Percentiles rank a stretch among this genome's conserved stretches.
These are phyloP conservation scores for Plasmodium knowlesi DNA, from an alignment of 169 alveolate genomes.

Conservation along the genomic window DNA sequence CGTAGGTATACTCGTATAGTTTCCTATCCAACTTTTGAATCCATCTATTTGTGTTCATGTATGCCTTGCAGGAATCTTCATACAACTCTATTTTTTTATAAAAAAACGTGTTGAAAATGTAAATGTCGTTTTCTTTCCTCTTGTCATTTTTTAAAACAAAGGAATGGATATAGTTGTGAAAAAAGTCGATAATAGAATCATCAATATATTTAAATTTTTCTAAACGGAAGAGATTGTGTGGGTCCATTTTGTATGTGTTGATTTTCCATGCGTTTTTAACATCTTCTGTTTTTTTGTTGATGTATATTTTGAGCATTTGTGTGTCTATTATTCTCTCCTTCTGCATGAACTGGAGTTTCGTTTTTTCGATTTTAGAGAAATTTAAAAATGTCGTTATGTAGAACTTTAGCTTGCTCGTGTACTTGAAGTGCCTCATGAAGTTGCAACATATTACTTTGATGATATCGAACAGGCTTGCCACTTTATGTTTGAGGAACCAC, in stretches of 20 bases:
- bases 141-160: constrained; percentile 33
- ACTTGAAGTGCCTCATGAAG: neutral
- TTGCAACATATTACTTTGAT: constrained; percentile 34
- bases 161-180: constrained; percentile 74
- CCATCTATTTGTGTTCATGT: constrained; percentile 78
- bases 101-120: constrained; percentile 77
- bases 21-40: constrained; percentile 76
- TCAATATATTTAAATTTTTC: constrained; percentile 74
- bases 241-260: constrained; percentile 75
- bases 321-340: constrained; percentile 36
- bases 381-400: constrained; percentile 32
- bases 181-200: constrained; percentile 78
- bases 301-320: constrained; percentile 24
- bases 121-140: constrained; percentile 51
- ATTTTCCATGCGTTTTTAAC: constrained; percentile 72
- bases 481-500: constrained; percentile 24
- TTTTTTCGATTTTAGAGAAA: constrained; percentile 47
- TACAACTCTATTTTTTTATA: constrained; percentile 76
- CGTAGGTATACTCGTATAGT: constrained; percentile 69
- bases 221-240: constrained; percentile 41
- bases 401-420: constrained; percentile 23
- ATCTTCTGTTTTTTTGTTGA: constrained; percentile 34
- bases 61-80: constrained; percentile 77
- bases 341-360: constrained; percentile 50
- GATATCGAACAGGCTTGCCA: constrained; percentile 13